Evolutionary conservation across 345 rosid genomes (phyloP).

Genomic region (Anacardium occidentale): DNA sequence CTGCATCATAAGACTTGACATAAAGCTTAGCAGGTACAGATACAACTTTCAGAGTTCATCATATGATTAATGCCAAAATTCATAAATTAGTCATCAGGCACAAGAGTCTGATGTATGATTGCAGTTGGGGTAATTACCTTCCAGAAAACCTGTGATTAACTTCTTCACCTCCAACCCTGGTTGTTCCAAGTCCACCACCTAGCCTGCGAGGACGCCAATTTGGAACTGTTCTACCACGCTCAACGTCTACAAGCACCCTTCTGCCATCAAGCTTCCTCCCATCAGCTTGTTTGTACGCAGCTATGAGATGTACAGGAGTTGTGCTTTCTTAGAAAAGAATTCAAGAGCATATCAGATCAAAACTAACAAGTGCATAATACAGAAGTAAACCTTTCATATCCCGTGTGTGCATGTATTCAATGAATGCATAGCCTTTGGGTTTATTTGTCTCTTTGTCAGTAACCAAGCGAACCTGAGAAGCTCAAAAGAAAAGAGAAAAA

Average conservation of each 20-base stretch:
- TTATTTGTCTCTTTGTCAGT: constrained; percentile 72
- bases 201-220: constrained; percentile 99
- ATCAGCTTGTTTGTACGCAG: constrained; percentile 99
- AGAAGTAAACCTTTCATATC: constrained; percentile 83
- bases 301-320: constrained; percentile 36
- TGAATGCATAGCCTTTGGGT: constrained; percentile 95
- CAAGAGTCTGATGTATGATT: neutral
- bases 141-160: constrained; percentile 50
- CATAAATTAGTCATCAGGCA: no score
- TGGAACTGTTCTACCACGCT: constrained; percentile 98
- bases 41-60: no score
- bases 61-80: neutral
- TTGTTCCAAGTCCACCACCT: constrained; percentile 99
- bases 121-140: constrained; percentile 30
- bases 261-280: constrained; percentile 96
- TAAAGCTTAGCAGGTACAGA: neutral
- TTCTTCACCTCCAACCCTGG: constrained; percentile 87
- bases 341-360: neutral
- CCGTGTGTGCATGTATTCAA: constrained; percentile 88
- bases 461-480: constrained; percentile 71
- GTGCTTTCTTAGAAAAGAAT: constrained; percentile 15
- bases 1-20: neutral
- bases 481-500: constrained; percentile 32
- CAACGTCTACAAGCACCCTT: constrained; percentile 98
- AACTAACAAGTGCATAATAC: neutral